Evolutionary conservation across 331 rosid genomes (phyloP), one percentile per base, ranked within the genome.

Genomic region (Telfairia occidentalis): DNA sequence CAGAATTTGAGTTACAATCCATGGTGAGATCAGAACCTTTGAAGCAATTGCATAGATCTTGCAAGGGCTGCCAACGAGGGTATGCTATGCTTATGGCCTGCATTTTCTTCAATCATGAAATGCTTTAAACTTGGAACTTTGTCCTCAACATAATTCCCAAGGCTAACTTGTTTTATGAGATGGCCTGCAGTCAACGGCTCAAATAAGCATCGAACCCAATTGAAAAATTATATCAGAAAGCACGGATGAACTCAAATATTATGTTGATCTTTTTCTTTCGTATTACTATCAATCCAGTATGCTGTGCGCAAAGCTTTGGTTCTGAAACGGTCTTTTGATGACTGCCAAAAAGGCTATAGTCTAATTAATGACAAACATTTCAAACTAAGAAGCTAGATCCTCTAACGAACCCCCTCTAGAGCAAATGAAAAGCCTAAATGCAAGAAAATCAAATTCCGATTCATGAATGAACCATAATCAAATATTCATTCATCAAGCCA

Each of bases 21-120:
- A 49, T 10, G 76, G 78, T 61, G 74, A 64, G 49, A 65, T 78
- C 43, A 38, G 72, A 55, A 91, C 98, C 90, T 88, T 83, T 82
- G 81, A 65, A 90, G 97, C 73, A 79, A 77, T 57, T 89, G 85
- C 92, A 82, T 79, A 15, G 92, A 89, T 65, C 82, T 89, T 76
- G 97, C 89, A 79, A 94, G 88, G 30, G 97, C 97, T 64, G 92
- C 89, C 78, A 91, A 84, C 43, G 97, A 86, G 42, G 92, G 92
- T 81, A 94, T 83, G 71, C 80, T 83, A 63, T 78, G 84, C 60
- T 74, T 84, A 81, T 82, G 83, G 76, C 82, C 82, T 37, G 83
- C 71, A 19, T 75, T 82, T 59, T 76, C 90, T 73, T 80, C 30
- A 58, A 26, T 78, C 67, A 88, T 34, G 81, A 91, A 94, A 74